Conservation (phyloP, 805 yeast genomes). For the Spathaspora boniae region DNA sequence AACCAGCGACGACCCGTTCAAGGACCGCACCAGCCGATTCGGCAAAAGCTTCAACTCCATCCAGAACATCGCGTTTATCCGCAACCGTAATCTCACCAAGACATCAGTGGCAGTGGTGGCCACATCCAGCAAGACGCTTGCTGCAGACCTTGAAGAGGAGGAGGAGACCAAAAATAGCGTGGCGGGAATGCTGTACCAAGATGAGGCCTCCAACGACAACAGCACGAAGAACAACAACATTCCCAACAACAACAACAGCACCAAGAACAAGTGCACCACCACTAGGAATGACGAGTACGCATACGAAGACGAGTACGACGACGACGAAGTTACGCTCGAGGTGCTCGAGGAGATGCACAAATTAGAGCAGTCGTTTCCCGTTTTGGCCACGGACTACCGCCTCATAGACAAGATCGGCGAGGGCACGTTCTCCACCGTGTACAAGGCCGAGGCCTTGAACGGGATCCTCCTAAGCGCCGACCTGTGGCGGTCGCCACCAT, state of each 20-base stretch:
- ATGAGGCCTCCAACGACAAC: conserved; percentile 1
- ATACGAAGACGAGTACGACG: conserved; percentile 21
- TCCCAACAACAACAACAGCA: conserved; percentile 1
- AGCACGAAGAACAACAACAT: background rate
- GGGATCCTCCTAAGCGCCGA: conserved; percentile 38
- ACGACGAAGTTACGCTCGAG: conserved; percentile 49
- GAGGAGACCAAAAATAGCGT: too few relatives aligned
- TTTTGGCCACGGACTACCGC: conserved; percentile 45
- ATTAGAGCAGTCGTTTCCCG: conserved; percentile 52
- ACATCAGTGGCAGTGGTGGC: background rate
- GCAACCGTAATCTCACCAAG: conserved; percentile 5
- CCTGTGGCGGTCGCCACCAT: conserved; percentile 45
- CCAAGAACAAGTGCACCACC: background rate
- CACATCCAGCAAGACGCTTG: background rate
- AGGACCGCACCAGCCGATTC: conserved; percentile 8
- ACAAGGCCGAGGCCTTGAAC: conserved; percentile 54
- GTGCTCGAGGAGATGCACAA: conserved; percentile 56
- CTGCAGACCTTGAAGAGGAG: too few relatives aligned
- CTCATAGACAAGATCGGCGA: conserved; percentile 61
- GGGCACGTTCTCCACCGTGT: conserved; percentile 63
- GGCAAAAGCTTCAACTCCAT: too few relatives aligned
- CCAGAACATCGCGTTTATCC: background rate
- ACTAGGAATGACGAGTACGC: too few relatives aligned
- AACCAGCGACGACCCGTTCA: conserved; percentile 17
- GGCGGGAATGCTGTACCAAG: conserved; percentile 5